Conservation (phyloP, 1,139 yeast genomes). For the Kurtzmaniella quercitrusa region DNA sequence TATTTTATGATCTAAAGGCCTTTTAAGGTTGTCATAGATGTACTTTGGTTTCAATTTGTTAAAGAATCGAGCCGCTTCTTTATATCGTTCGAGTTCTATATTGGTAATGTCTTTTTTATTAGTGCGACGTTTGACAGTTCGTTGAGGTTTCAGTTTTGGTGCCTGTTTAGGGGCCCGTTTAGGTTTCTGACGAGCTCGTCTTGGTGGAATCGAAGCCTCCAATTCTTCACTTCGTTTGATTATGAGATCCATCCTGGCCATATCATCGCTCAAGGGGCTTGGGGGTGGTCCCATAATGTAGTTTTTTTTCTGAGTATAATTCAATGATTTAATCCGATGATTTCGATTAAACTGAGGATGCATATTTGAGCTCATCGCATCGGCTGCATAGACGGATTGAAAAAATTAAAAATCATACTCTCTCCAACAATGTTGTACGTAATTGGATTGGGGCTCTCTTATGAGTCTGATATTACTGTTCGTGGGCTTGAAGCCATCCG, state of each 20-base stretch:
- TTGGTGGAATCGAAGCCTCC: constrained; percentile 4
- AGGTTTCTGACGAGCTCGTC: neutral
- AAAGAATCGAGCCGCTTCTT: constrained; percentile 3
- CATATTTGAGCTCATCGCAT: neutral
- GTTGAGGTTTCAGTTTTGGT: neutral
- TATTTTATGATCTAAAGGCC: neutral
- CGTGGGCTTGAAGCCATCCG: constrained; percentile 85
- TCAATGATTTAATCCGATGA: neutral
- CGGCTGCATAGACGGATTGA: neutral
- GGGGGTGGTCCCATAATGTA: no score
- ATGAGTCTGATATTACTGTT: constrained; percentile 87
- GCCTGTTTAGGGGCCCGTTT: neutral
- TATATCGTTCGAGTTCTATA: constrained; percentile 4
- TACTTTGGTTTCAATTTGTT: constrained; percentile 8
- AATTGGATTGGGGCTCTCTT: constrained; percentile 87
- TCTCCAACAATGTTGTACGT: constrained; percentile 66
- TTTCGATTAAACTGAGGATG: no score
- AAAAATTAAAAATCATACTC: neutral
- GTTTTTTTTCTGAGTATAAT: no score
- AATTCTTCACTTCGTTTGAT: constrained; percentile 4
- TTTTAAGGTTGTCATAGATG: neutral
- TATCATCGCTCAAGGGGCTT: neutral
- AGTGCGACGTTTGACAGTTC: neutral
- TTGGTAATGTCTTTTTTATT: no score
- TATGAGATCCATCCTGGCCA: neutral